Evolutionary conservation across 2,329 filamentous ascomycete species (phyloP).

Genomic region (Colletotrichum orchidophilum): DNA sequence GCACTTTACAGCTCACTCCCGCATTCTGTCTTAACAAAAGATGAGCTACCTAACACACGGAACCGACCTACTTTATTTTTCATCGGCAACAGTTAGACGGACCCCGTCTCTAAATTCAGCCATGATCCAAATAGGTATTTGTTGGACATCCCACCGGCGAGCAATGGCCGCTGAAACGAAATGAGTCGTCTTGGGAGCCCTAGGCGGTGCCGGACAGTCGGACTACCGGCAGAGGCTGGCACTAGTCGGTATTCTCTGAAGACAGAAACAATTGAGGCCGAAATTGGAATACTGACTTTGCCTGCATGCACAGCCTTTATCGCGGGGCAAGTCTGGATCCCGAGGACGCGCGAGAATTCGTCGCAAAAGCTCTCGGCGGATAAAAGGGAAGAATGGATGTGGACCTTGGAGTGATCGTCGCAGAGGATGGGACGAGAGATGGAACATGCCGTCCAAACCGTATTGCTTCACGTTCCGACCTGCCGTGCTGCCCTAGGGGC

Average conservation of each 20-base stretch:
- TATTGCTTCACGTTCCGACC: not conserved
- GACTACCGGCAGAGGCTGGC: not conserved
- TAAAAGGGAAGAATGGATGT: slow-evolving; percentile 6
- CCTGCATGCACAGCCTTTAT: slow-evolving; percentile 31
- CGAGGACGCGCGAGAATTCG: slow-evolving; percentile 8
- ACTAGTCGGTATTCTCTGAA: not conserved
- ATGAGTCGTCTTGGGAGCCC: not conserved
- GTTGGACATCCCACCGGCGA: slow-evolving; percentile 10
- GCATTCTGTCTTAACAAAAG: slow-evolving; percentile 3
- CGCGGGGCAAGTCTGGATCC: slow-evolving; percentile 25
- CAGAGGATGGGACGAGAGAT: slow-evolving; percentile 14
- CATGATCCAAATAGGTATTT: not conserved
- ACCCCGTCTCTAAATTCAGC: slow-evolving; percentile 17
- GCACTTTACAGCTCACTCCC: not conserved
- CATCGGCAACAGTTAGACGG: slow-evolving; percentile 4
- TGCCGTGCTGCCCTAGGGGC: no score
- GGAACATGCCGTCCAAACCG: not conserved
- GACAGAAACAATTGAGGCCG: slow-evolving; percentile 19
- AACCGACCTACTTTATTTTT: slow-evolving; percentile 21
- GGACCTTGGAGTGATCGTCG: slow-evolving; percentile 8
- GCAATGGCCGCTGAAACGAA: slow-evolving; percentile 5
- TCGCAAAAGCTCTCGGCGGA: slow-evolving; percentile 4
- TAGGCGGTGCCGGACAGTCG: not conserved
- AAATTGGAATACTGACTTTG: slow-evolving; percentile 17
- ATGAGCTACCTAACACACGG: slow-evolving; percentile 9